Percentiles rank a stretch among this genome's conserved stretches.
Evolutionary conservation across 2,329 filamentous ascomycete species (phyloP).

Genomic region (Colletotrichum gigasporum): DNA sequence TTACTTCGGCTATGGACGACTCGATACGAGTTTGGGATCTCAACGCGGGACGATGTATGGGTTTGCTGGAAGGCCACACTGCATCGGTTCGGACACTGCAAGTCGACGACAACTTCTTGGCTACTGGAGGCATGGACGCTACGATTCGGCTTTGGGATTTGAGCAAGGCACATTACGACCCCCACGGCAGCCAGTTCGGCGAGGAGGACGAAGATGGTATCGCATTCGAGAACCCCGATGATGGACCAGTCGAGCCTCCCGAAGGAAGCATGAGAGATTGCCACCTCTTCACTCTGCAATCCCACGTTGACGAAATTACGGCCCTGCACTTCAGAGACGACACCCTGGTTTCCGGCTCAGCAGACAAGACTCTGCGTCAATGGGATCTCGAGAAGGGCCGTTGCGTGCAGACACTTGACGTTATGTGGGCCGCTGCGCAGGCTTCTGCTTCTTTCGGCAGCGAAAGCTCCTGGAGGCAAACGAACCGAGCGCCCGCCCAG

Average conservation of each 20-base stretch:
- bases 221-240: slow-evolving; percentile 77
- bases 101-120: slow-evolving; percentile 94
- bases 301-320: slow-evolving; percentile 94
- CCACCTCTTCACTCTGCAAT: slow-evolving; percentile 85
- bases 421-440: slow-evolving; percentile 97
- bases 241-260: slow-evolving; percentile 74
- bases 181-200: slow-evolving; percentile 69
- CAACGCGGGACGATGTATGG: slow-evolving; percentile 91
- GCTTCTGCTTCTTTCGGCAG: slow-evolving; percentile 75
- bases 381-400: slow-evolving; percentile 98
- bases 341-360: slow-evolving; percentile 91
- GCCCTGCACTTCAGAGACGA: slow-evolving; percentile 91
- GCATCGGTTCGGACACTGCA: slow-evolving; percentile 93
- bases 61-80: slow-evolving; percentile 90
- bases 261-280: slow-evolving; percentile 89
- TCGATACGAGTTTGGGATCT: slow-evolving; percentile 96
- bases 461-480: slow-evolving; percentile 77
- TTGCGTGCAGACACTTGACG: slow-evolving; percentile 95
- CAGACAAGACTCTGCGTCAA: slow-evolving; percentile 96
- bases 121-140: slow-evolving; percentile 93
- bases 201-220: slow-evolving; percentile 71
- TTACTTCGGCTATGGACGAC: slow-evolving; percentile 91
- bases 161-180: slow-evolving; percentile 85
- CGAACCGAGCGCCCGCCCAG: slow-evolving; percentile 70
- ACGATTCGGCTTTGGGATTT: slow-evolving; percentile 96